Evolutionary conservation across 1,284 basidiomycete genomes (phyloP), one percentile per base, ranked within the genome.

Genomic region (Mycosarcoma maydis): DNA sequence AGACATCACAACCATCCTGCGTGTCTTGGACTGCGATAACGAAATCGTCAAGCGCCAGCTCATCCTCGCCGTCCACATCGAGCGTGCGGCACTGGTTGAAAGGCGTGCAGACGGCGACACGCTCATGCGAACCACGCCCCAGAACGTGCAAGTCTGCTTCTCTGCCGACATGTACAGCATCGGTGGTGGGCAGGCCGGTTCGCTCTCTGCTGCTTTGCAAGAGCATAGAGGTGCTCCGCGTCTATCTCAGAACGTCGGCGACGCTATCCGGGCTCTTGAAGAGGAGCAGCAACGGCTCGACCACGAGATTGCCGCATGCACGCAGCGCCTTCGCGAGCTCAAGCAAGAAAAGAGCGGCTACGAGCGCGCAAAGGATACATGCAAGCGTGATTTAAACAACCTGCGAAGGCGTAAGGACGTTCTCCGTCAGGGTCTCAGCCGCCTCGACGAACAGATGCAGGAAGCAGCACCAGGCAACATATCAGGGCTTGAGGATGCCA

Each of bases 11-110:
- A 98, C 94, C 3, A 86, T 95, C 24, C 85, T 95, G 26, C 90
- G 92, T 20, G 90, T 90, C n/a, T 85, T 97, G 6, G 88, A 91
- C 91, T 85, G 95, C 70, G 85, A 87, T 14, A 85, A 95, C 71
- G 86, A 87, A 39, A 88, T 88, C 54, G 90, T 94, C 3, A 84
- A 89, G 24, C 91, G 93, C 43, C 86, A 94, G 46, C 82, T 98
- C 33, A 89, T 98, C 83, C 92, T 92, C 80, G 83, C 86, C 34
- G 83, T 83, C 19, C 83, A 83, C 37, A 91, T 97, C 51, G 95
- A 98, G 81, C 84, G 86, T 16, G 86, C 86, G 3, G 83, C 92
- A 4, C 85, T 98, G 11, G 87, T 90, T 14, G 50, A 54, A 20
- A 38, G 43, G 32, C 78, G 80, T 57, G 56, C 40, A 13, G 65